phyloP scores from a whole-genome alignment of 805 yeast genomes.

The Wickerhamiella sorbophila region DNA sequence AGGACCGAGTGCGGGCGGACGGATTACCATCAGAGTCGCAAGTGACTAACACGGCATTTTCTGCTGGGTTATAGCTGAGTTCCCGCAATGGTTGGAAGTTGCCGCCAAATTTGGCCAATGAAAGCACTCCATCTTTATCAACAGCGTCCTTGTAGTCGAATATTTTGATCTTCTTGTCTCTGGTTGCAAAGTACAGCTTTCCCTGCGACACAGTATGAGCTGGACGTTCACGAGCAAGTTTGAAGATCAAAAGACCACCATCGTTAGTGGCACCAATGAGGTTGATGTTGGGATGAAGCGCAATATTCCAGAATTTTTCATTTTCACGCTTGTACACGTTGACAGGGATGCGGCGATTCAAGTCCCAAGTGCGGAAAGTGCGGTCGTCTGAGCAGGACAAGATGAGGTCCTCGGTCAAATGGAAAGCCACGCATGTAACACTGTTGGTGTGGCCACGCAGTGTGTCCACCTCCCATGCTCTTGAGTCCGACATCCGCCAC shows the following conservation, averaged over 20 bases:
- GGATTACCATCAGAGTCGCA: constrained; percentile 42
- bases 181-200: constrained; percentile 59
- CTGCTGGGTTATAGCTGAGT: constrained; percentile 83
- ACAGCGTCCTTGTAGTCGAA: constrained; percentile 51
- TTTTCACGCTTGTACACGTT: constrained; percentile 87
- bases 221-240: constrained; percentile 94
- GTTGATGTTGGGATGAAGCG: constrained; percentile 80
- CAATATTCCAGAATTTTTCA: constrained; percentile 88
- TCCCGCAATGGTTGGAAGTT: constrained; percentile 76
- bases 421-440: constrained; percentile 79
- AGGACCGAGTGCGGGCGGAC: constrained; percentile 33
- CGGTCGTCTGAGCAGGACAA: constrained; percentile 92
- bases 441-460: constrained; percentile 96
- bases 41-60: constrained; percentile 70
- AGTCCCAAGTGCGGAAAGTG: constrained; percentile 93
- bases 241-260: constrained; percentile 94
- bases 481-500: constrained; percentile 95
- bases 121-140: constrained; percentile 60
- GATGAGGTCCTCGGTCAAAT: constrained; percentile 84
- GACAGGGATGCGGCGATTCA: constrained; percentile 82
- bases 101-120: constrained; percentile 72
- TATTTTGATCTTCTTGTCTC: constrained; percentile 72
- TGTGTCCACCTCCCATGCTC: constrained; percentile 98
- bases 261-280: constrained; percentile 95
- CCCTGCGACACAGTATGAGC: constrained; percentile 66